These are phyloP conservation scores for Fusarium citri DNA, from an alignment of 2,329 filamentous ascomycete species.

Conservation along the genomic window DNA sequence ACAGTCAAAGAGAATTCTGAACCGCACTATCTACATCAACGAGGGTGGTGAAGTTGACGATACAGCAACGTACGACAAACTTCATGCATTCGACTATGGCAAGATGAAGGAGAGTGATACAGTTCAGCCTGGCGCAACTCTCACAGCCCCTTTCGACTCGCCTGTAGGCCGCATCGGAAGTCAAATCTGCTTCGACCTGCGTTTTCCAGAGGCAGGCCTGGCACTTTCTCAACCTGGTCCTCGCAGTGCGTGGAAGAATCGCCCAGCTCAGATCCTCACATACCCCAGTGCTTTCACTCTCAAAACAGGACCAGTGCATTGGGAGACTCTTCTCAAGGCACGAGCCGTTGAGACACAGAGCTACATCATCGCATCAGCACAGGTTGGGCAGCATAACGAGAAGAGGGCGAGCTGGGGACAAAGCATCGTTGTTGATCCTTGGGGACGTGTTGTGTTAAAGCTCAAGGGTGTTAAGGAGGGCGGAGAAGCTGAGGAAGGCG, in stretches of 20 bases:
- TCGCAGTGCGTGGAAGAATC: conserved; percentile 46
- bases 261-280: conserved; percentile 77
- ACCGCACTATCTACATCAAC: conserved; percentile 65
- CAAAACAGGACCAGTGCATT: conserved; percentile 86
- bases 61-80: conserved; percentile 77
- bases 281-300: conserved; percentile 94
- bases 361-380: conserved; percentile 88
- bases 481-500: conserved; percentile 54
- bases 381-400: conserved; percentile 77
- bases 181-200: conserved; percentile 90
- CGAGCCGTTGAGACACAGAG: conserved; percentile 90
- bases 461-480: conserved; percentile 66
- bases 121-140: conserved; percentile 73
- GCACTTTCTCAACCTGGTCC: conserved; percentile 65
- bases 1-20: conserved; percentile 55
- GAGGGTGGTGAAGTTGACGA: conserved; percentile 57
- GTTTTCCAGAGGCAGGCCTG: conserved; percentile 81
- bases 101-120: conserved; percentile 63
- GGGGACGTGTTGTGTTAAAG: conserved; percentile 80
- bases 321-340: conserved; percentile 81
- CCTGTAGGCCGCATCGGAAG: conserved; percentile 80
- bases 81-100: conserved; percentile 86
- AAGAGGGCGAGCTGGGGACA: conserved; percentile 86
- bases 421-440: conserved; percentile 86
- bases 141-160: conserved; percentile 78